Percentiles rank a stretch among this genome's conserved stretches.
Evolutionary conservation across 371 early-diverging fungal species (phyloP).

Genomic region (Actinomortierella wolfii): DNA sequence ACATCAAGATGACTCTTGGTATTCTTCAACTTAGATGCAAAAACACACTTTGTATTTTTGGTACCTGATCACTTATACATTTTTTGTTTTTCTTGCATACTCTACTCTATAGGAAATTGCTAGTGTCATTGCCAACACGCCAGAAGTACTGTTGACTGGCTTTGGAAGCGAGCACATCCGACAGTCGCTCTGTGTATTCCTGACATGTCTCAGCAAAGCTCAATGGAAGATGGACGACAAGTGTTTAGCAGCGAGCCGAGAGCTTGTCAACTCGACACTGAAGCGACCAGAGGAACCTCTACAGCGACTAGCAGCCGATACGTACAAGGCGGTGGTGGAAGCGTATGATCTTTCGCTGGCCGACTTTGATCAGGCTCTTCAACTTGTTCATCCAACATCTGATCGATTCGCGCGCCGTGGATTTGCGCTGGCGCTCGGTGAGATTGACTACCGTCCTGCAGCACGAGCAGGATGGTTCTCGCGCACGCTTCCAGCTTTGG

Average conservation of each 20-base stretch:
- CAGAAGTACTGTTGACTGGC: conserved; percentile 59
- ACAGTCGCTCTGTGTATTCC: conserved; percentile 50
- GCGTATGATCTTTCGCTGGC: conserved; percentile 44
- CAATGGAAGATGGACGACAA: conserved; percentile 48
- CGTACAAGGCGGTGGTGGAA: conserved; percentile 56
- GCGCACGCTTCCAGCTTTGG: conserved; percentile 9
- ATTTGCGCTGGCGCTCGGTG: conserved; percentile 70
- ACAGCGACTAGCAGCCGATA: conserved; percentile 64
- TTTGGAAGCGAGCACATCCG: conserved; percentile 73
- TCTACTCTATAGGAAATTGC: conserved; percentile 44
- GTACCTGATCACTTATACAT: background rate
- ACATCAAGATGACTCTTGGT: too few relatives aligned
- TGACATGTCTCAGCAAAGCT: conserved; percentile 30
- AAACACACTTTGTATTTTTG: too few relatives aligned
- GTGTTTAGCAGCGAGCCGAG: conserved; percentile 51
- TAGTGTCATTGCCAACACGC: conserved; percentile 50
- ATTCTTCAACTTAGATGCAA: too few relatives aligned
- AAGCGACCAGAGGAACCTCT: conserved; percentile 74
- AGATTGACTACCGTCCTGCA: conserved; percentile 44
- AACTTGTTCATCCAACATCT: conserved; percentile 39
- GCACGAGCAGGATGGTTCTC: conserved; percentile 7
- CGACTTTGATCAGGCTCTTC: conserved; percentile 28
- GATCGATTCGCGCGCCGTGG: conserved; percentile 65
- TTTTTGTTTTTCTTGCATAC: background rate
- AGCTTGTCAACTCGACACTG: conserved; percentile 58